Base-by-base conservation (phyloP, 2,329 filamentous ascomycete genomes). In the Xenoacremonium recifei region DNA sequence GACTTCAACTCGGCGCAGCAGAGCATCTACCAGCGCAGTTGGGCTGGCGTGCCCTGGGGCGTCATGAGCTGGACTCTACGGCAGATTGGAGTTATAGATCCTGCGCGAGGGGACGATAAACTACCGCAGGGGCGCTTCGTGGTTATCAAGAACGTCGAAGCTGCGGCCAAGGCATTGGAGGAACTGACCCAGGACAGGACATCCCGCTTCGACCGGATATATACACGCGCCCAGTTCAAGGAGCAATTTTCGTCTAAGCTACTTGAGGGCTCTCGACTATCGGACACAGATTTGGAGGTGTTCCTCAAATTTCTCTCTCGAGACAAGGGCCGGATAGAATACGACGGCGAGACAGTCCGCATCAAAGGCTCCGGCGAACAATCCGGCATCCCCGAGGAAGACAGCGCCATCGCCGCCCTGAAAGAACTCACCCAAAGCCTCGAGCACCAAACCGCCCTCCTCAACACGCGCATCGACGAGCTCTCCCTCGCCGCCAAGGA, bases 331-430 rank as follows among this genome's bases (percentile, higher is more conserved):
- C 53, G 75, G 29, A 67, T 82, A 23, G 72, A 68, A 37, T 82
- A 74, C 54, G 83, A 89, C 57, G 80, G 78, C 4, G 67, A 81
- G 50, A 88, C 83, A 0, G 76, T 99, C 53, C 91, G 87, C 61
- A 84, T 97, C 63, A 85, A 80, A 54, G 66, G 67, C 1, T 61
- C 76, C 0, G 70, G 72, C 3, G 73, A 79, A 38, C 65, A 69
- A 33, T 45, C 59, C 1, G 54, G 55, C 0, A 84, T 97, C 50
- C 87, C 87, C 1, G 72, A 83, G 43, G 85, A 95, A 55, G 93
- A 99, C 66, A 71, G 74, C 4, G 86, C 88, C 1, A 88, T 96
- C 48, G 90, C 90, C 2, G 86, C 86, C 15, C 78, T 99, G 9
- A 92, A 91, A 58, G 81, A 87, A 19, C 75, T 96, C 10, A 85